These are phyloP conservation scores for Calonectria henricotiae DNA, from an alignment of 2,329 filamentous ascomycete species.

Conservation along the genomic window DNA sequence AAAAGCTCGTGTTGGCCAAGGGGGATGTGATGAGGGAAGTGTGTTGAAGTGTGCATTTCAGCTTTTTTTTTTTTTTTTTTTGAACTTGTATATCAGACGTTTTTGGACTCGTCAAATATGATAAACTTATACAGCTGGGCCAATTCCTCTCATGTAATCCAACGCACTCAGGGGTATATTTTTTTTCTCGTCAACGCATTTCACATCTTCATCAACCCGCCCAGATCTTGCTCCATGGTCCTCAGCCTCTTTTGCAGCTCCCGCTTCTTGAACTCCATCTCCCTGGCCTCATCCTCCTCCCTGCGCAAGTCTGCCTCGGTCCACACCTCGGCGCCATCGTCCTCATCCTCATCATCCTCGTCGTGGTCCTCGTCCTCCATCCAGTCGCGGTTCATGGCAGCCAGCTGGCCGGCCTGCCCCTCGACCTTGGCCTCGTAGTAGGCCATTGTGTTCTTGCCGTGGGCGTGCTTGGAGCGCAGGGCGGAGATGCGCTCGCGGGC, in stretches of 20 bases:
- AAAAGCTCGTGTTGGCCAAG: constrained; percentile 73
- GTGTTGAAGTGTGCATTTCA: neutral
- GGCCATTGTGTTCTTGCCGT: constrained; percentile 81
- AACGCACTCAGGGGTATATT: constrained; percentile 40
- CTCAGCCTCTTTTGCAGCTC: constrained; percentile 70
- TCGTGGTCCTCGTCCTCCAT: constrained; percentile 72
- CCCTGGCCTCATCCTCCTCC: constrained; percentile 78
- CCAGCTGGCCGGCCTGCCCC: constrained; percentile 82
- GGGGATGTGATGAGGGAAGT: constrained; percentile 44
- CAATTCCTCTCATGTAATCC: neutral
- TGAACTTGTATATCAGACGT: neutral
- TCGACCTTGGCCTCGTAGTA: constrained; percentile 87
- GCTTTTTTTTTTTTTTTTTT: neutral
- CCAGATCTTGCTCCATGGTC: constrained; percentile 72
- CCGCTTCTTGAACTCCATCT: constrained; percentile 71
- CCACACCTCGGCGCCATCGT: constrained; percentile 66
- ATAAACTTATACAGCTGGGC: neutral
- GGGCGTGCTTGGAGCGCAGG: constrained; percentile 80
- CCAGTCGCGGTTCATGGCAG: constrained; percentile 79
- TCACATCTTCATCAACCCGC: constrained; percentile 70
- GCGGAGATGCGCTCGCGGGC: constrained; percentile 82
- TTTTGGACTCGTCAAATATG: neutral
- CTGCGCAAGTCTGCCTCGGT: constrained; percentile 79
- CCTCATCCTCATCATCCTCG: constrained; percentile 67
- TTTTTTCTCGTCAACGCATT: constrained; percentile 28